These are phyloP conservation scores for Dendrocalamus sinicus DNA, from an alignment of 176 grass and related monocot species.

Conservation along the genomic window DNA sequence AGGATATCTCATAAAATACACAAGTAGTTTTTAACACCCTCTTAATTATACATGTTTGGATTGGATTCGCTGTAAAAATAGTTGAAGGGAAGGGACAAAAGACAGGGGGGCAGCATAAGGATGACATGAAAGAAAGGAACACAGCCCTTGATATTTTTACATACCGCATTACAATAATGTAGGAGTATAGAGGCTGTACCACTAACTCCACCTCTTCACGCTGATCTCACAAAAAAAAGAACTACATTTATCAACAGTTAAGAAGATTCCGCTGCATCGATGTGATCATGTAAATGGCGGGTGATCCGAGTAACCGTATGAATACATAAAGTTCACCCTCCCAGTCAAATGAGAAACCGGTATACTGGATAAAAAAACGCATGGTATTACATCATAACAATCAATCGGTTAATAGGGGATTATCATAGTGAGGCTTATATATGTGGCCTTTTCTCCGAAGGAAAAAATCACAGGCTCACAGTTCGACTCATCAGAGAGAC, in stretches of 20 bases:
- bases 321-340: slow-evolving; percentile 47
- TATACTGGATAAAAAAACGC: slow-evolving; percentile 32
- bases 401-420: slow-evolving; percentile 33
- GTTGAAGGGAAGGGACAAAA: not conserved
- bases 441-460: slow-evolving; percentile 26
- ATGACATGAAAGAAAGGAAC: not conserved
- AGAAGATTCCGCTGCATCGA: not conserved
- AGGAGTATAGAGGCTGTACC: slow-evolving; percentile 24
- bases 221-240: slow-evolving; percentile 17
- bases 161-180: slow-evolving; percentile 41
- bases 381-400: slow-evolving; percentile 37
- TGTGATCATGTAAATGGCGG: slow-evolving; percentile 32
- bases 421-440: slow-evolving; percentile 37
- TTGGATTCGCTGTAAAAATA: not conserved
- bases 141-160: slow-evolving; percentile 33
- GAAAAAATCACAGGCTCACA: slow-evolving; percentile 33
- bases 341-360: slow-evolving; percentile 29
- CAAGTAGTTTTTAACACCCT: not conserved
- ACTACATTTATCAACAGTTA: slow-evolving; percentile 57
- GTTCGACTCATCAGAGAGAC: slow-evolving; percentile 2
- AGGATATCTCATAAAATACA: not conserved
- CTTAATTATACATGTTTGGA: not conserved
- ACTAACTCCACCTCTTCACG: slow-evolving; percentile 28
- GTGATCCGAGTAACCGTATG: slow-evolving; percentile 52
- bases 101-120: too few relatives aligned